Base-by-base conservation (phyloP, 202 grass and related monocot species). In the Saccharum hybrid region DNA sequence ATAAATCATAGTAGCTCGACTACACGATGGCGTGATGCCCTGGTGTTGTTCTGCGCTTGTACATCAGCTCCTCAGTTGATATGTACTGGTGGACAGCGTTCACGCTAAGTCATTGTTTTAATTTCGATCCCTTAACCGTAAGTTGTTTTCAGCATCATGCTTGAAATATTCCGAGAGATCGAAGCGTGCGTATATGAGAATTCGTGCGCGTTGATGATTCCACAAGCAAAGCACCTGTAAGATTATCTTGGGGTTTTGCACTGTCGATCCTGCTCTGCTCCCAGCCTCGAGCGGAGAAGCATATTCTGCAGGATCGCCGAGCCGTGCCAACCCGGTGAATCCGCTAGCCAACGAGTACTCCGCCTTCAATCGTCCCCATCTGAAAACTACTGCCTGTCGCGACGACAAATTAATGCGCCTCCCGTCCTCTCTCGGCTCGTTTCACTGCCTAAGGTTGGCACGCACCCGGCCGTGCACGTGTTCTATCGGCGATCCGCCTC, bases 331-430 rank as follows among this genome's bases (percentile, higher is more conserved):
- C 31, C 23, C 19, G 6, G 54, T 31, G 64, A 52, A 65, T 26
- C 57, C 15, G 31, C 59, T 21, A 16, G 74, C 51, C 65, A 71
- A 71, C 74, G 63, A 1, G 56, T 45, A 60, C 63, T 68, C 66
- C 52, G 82, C 33, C 39, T 39, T 71, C 64, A 39, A 49, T 2
- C 30, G 71, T 63, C 0, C 4, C 65, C 82, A 10, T 78, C 74
- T 36, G 69, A 80, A 72, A 81, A 60, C 62, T 19, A 59, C 62
- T 38, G 15, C 57, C 68, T 6, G 36, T 42, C 6, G 42, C 12
- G 60, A 31, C 22, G 84, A 79, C 84, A 49, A 56, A 68, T 75
- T n/a, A 81, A 75, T 81, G 63, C 30, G 19, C 6, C 30, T 37
- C 56, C 11, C 52, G 51, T 21, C 46, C 36, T 37, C 36, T 37